Conservation (phyloP, 768 basidiomycete genomes). For the Auriscalpium vulgare region DNA sequence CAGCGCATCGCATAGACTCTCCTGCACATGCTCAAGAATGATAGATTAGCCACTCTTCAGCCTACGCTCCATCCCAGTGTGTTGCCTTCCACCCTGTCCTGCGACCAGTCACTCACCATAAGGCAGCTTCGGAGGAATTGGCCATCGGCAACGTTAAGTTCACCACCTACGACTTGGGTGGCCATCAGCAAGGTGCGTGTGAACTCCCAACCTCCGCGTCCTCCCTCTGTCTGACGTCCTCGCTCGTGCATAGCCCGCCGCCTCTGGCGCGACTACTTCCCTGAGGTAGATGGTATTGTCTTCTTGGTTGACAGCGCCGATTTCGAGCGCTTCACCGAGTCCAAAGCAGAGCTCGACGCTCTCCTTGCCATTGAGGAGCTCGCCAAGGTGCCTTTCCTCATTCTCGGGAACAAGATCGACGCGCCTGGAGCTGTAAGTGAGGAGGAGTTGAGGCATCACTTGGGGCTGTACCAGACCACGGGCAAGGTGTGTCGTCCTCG, state of each 20-base stretch:
- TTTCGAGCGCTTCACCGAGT: constrained; percentile 92
- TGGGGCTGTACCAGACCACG: constrained; percentile 98
- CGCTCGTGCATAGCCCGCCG: constrained; percentile 60
- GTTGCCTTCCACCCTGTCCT: constrained; percentile 17
- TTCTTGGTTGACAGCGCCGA: constrained; percentile 98
- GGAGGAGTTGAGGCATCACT: constrained; percentile 90
- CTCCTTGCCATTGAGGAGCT: constrained; percentile 94
- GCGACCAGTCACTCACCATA: not conserved
- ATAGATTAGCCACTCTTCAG: constrained; percentile 93
- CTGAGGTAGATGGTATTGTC: constrained; percentile 97
- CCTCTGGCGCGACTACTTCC: constrained; percentile 99
- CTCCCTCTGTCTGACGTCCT: not conserved
- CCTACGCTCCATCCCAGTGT: constrained; percentile 97
- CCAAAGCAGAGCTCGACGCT: constrained; percentile 95
- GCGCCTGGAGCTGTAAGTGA: constrained; percentile 96
- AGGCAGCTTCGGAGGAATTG: constrained; percentile 92
- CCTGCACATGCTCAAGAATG: constrained; percentile 99
- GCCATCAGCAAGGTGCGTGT: constrained; percentile 84
- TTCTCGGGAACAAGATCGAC: constrained; percentile 99
- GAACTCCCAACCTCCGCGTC: not conserved
- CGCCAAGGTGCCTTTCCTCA: constrained; percentile 92
- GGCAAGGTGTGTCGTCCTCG: constrained; percentile 68
- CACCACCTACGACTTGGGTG: constrained; percentile 96
- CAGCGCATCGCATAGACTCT: constrained; percentile 53
- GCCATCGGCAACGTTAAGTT: constrained; percentile 99